Conservation (phyloP, 2,329 filamentous ascomycete species). For the Dryadomyces sulphureus region DNA sequence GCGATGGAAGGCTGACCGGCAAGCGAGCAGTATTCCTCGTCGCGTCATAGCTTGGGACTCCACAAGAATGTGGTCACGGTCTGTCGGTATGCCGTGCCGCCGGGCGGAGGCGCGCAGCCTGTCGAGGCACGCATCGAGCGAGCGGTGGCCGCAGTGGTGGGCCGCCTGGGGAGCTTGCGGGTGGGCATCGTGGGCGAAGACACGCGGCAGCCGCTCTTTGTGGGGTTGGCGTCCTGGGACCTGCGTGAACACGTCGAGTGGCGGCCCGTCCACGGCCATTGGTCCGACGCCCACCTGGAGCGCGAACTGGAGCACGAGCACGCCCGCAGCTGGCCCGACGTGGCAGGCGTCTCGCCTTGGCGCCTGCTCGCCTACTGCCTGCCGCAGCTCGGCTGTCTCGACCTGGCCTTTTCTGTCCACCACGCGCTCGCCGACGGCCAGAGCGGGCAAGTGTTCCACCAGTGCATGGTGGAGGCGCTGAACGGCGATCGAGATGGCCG, state of each 20-base stretch:
- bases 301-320: conserved; percentile 23
- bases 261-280: conserved; percentile 2
- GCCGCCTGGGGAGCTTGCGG: conserved; percentile 30
- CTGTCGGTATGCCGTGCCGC: conserved; percentile 23
- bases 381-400: conserved; percentile 14
- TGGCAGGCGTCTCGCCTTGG: conserved; percentile 30
- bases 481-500: too few species aligned
- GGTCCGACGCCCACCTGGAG: conserved; percentile 19
- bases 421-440: conserved; percentile 38
- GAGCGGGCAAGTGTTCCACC: conserved; percentile 33
- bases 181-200: conserved; percentile 32
- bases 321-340: conserved; percentile 24
- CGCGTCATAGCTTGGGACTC: conserved; percentile 30
- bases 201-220: conserved; percentile 27
- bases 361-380: conserved; percentile 23
- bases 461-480: conserved; percentile 27
- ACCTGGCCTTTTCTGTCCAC: conserved; percentile 34
- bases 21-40: conserved; percentile 30
- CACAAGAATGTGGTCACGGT: conserved; percentile 31
- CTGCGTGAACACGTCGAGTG: conserved; percentile 28
- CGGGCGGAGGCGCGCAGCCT: neutral
- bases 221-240: conserved; percentile 26
- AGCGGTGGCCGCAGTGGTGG: conserved; percentile 25
- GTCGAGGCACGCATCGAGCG: conserved; percentile 16
- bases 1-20: neutral